Percentiles rank a stretch among this genome's conserved stretches.
phyloP scores from a whole-genome alignment of 192 early-diverging fungal genomes.

The Glomus cerebriforme region DNA sequence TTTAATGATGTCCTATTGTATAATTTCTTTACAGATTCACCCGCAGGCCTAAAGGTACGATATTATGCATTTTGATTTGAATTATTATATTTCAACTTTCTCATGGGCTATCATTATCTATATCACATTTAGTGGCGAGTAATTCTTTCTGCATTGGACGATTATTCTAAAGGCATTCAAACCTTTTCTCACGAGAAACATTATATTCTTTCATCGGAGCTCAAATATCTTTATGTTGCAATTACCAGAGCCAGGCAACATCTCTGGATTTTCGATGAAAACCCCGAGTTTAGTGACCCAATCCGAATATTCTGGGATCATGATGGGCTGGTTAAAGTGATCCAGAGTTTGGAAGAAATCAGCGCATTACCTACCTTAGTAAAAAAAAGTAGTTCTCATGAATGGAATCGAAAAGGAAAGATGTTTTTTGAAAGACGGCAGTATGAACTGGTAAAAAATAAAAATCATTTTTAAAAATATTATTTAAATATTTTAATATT shows the following conservation, averaged over 20 bases:
- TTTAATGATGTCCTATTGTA: constrained; percentile 29
- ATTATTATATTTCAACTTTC: no score
- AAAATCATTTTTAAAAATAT: constrained; percentile 13
- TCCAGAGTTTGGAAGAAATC: neutral
- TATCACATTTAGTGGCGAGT: constrained; percentile 20
- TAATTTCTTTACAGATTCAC: constrained; percentile 24
- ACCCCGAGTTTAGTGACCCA: neutral
- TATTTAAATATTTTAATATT: neutral
- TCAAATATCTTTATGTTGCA: constrained; percentile 33
- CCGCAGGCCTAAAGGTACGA: neutral
- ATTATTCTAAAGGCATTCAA: constrained; percentile 1
- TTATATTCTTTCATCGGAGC: constrained; percentile 22
- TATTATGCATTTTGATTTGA: neutral
- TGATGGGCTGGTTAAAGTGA: constrained; percentile 1
- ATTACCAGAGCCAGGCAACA: constrained; percentile 22
- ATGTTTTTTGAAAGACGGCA: constrained; percentile 6
- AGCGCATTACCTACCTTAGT: neutral
- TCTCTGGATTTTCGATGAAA: constrained; percentile 29
- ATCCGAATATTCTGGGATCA: constrained; percentile 22
- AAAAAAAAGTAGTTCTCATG: neutral
- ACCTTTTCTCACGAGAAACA: constrained; percentile 17
- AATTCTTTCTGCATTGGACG: neutral
- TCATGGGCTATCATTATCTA: no score
- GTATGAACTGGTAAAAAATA: constrained; percentile 20
- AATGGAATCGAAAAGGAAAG: constrained; percentile 14